These are phyloP conservation scores for Penicillium palitans DNA, from an alignment of 2,329 filamentous ascomycete genomes.

Conservation along the genomic window DNA sequence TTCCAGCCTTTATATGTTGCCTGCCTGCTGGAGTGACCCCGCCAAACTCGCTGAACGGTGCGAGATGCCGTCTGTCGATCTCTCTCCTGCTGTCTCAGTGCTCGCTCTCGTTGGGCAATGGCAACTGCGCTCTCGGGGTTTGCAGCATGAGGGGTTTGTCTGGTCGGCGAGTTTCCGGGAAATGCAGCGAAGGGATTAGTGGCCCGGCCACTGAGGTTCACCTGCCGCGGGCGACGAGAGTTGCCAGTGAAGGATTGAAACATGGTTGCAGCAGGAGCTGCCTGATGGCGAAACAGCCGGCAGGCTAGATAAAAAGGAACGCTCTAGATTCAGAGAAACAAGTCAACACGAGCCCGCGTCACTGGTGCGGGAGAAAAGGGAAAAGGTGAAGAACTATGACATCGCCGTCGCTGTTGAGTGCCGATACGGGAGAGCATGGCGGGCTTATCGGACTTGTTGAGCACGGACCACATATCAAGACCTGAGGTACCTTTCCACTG, in stretches of 20 bases:
- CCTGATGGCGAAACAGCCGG: constrained; percentile 1
- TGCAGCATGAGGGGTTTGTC: constrained; percentile 57
- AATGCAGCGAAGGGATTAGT: constrained; percentile 72
- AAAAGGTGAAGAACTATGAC: constrained; percentile 29
- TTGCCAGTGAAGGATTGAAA: constrained; percentile 89
- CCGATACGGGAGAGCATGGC: constrained; percentile 22
- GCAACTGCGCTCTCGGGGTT: constrained; percentile 76
- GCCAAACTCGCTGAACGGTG: constrained; percentile 77
- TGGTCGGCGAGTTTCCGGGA: constrained; percentile 50
- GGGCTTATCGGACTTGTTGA: constrained; percentile 22
- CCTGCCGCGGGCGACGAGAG: constrained; percentile 81
- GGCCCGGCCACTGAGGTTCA: constrained; percentile 86
- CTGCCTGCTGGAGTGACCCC: constrained; percentile 68
- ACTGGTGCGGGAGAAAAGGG: constrained; percentile 1
- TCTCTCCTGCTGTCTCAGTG: constrained; percentile 76
- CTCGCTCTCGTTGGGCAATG: constrained; percentile 82
- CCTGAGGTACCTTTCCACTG: neutral
- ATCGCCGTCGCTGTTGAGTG: constrained; percentile 18
- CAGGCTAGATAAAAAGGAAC: constrained; percentile 4
- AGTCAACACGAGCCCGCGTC: constrained; percentile 25
- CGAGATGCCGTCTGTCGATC: constrained; percentile 72
- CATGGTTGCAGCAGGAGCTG: constrained; percentile 55
- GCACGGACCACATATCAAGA: constrained; percentile 18
- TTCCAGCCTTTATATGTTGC: constrained; percentile 60
- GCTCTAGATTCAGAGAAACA: constrained; percentile 17